Percentiles rank a stretch among this genome's conserved stretches.
These are phyloP conservation scores for Plasmodium chabaudi DNA, from an alignment of 169 alveolate genomes.

Conservation along the genomic window DNA sequence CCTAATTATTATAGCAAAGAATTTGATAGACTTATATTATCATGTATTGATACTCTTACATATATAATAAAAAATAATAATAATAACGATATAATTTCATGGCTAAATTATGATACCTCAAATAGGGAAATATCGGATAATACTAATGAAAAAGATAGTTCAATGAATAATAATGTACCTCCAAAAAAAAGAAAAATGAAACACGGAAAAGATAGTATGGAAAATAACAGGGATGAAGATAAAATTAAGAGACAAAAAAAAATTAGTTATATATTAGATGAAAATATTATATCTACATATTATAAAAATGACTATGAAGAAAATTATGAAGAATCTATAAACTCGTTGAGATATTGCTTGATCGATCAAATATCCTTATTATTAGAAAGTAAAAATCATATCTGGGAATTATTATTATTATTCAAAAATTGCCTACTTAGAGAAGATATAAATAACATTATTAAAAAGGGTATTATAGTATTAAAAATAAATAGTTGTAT, in stretches of 20 bases:
- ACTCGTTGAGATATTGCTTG: slow-evolving; percentile 56
- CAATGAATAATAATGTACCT: not conserved
- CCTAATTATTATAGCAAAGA: slow-evolving; percentile 76
- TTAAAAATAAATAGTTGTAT: slow-evolving; percentile 64
- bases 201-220: not conserved
- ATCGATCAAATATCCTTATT: slow-evolving; percentile 53
- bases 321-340: slow-evolving; percentile 24
- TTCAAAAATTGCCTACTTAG: slow-evolving; percentile 61
- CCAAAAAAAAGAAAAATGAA: slow-evolving; percentile 9
- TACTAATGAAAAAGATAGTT: not conserved
- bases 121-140: not conserved
- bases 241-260: slow-evolving; percentile 11
- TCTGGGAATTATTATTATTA: slow-evolving; percentile 47
- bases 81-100: slow-evolving; percentile 36
- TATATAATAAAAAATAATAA: slow-evolving; percentile 46
- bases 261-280: slow-evolving; percentile 42
- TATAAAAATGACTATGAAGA: not conserved
- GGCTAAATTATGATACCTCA: slow-evolving; percentile 54
- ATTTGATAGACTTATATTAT: slow-evolving; percentile 54
- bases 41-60: slow-evolving; percentile 56
- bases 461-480: slow-evolving; percentile 14
- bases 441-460: slow-evolving; percentile 51
- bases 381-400: slow-evolving; percentile 62
- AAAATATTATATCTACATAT: slow-evolving; percentile 14
- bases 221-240: not conserved